These are phyloP conservation scores for Rehmannia glutinosa DNA, from an alignment of 257 asterid species.

Conservation along the genomic window DNA sequence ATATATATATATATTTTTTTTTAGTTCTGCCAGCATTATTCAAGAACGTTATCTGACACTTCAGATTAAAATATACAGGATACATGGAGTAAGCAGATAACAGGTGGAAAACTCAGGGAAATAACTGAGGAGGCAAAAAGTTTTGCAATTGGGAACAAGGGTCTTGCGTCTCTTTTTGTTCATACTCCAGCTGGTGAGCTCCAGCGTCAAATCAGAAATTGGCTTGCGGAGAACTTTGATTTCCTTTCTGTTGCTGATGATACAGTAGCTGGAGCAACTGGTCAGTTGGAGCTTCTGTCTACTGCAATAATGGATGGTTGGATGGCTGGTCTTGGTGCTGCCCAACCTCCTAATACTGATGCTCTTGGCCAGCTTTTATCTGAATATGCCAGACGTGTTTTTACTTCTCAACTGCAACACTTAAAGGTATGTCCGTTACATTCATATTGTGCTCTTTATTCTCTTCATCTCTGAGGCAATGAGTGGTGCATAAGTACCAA, in stretches of 20 bases:
- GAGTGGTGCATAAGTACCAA: background rate
- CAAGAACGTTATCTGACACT: conserved; percentile 18
- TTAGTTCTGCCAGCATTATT: conserved; percentile 7
- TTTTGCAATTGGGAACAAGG: conserved; percentile 84
- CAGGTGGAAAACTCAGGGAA: conserved; percentile 97
- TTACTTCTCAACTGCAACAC: conserved; percentile 90
- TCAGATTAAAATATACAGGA: conserved; percentile 50
- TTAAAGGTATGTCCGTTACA: conserved; percentile 55
- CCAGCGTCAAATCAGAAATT: conserved; percentile 94
- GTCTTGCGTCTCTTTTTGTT: conserved; percentile 90
- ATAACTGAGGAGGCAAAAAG: conserved; percentile 92
- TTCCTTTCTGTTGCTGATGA: conserved; percentile 87
- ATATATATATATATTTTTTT: background rate
- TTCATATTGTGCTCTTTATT: conserved; percentile 4
- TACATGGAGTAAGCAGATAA: conserved; percentile 89
- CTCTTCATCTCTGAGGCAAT: background rate
- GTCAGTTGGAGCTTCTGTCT: conserved; percentile 97
- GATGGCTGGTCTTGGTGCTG: conserved; percentile 99
- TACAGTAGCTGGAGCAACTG: conserved; percentile 78
- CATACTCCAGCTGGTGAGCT: conserved; percentile 99
- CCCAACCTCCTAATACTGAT: conserved; percentile 85
- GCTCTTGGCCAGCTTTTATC: conserved; percentile 97
- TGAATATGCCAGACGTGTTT: conserved; percentile 87
- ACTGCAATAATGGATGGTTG: conserved; percentile 99
- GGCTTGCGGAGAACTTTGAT: conserved; percentile 97